A percentile compares a stretch with the other conserved stretches of the same genome.
phyloP scores from a whole-genome alignment of 2,329 filamentous ascomycete genomes.

The Colletotrichum magnum region DNA sequence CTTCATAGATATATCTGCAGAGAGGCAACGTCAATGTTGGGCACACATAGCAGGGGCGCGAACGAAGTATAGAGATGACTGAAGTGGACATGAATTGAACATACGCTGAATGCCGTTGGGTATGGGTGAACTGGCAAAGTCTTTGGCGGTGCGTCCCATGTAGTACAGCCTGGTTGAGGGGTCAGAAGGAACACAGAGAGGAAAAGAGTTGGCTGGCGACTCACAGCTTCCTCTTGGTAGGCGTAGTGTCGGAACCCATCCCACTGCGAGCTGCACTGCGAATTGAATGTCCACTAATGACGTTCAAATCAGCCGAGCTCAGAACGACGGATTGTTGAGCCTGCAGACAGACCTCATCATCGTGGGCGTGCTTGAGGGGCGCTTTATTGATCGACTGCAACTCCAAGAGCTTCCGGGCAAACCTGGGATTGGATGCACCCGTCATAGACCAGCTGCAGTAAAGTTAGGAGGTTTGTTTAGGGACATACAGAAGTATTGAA shows the following conservation, averaged over 20 bases:
- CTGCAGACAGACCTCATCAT: conserved; percentile 44
- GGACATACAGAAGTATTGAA: neutral
- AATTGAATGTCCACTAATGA: conserved; percentile 45
- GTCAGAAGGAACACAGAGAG: neutral
- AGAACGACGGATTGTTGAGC: no score
- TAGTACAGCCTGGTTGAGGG: conserved; percentile 42
- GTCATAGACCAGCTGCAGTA: conserved; percentile 39
- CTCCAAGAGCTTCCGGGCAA: conserved; percentile 42
- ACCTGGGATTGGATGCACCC: conserved; percentile 42
- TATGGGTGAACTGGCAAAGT: conserved; percentile 40
- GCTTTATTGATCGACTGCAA: conserved; percentile 43
- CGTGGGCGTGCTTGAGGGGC: conserved; percentile 44
- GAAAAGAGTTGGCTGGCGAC: neutral
- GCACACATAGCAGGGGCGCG: no score
- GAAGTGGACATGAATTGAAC: neutral
- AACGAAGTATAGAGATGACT: no score
- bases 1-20: conserved; percentile 8
- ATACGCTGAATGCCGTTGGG: conserved; percentile 45
- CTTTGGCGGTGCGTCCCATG: conserved; percentile 44
- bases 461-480: no score
- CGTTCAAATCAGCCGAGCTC: neutral
- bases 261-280: conserved; percentile 45
- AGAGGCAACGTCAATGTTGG: conserved; percentile 1
- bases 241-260: conserved; percentile 45
- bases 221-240: conserved; percentile 43